Conservation (phyloP, 306 rosid species). For the Vigna reflexopilosa region DNA sequence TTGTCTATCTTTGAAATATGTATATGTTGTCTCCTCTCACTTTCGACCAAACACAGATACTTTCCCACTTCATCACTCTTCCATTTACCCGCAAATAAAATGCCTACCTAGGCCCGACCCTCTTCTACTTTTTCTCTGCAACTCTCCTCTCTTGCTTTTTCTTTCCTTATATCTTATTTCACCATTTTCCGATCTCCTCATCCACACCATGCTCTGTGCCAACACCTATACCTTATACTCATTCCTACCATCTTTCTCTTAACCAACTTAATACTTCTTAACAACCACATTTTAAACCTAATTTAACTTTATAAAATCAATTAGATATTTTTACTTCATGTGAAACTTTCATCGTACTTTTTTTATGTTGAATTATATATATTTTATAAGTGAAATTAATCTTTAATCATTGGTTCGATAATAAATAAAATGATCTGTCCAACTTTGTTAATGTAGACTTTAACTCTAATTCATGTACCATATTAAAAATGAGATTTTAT, state of each 20-base stretch:
- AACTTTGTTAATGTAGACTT: no score
- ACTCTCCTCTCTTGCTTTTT: conserved; percentile 3
- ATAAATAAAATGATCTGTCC: no score
- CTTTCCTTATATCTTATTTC: not conserved
- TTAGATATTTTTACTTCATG: no score
- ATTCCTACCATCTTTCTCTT: no score
- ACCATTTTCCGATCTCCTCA: not conserved
- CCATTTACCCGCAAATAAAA: not conserved
- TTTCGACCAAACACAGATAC: conserved; percentile 4
- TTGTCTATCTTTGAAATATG: not conserved
- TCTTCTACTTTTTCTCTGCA: not conserved
- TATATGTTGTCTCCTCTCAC: not conserved
- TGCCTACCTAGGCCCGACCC: not conserved
- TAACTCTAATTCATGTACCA: no score
- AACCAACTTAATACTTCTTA: not conserved
- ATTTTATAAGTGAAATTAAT: fast-evolving
- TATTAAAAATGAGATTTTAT: no score
- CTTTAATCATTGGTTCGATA: fast-evolving
- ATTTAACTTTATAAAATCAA: no score
- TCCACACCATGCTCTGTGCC: not conserved
- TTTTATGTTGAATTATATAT: no score
- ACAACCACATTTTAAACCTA: fast-evolving
- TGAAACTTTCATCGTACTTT: fast-evolving
- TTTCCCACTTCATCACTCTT: not conserved
- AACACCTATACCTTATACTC: no score